Evolutionary conservation across 371 early-diverging fungal species (phyloP).

Genomic region (Mycotypha africana): DNA sequence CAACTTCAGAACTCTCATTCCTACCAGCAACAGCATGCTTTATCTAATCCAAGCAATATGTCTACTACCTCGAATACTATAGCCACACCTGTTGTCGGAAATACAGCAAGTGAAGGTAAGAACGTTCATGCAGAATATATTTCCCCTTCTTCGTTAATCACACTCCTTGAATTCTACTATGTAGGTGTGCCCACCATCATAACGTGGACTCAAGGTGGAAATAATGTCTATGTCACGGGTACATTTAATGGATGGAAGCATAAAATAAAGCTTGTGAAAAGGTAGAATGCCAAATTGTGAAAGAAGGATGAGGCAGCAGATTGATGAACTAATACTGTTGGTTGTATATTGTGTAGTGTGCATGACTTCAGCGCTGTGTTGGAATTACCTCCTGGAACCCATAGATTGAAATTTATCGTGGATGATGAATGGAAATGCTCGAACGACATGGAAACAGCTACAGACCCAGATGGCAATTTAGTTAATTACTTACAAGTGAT

Average conservation of each 20-base stretch:
- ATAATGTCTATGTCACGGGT: constrained; percentile 89
- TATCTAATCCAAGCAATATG: too few relatives aligned
- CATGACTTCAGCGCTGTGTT: constrained; percentile 80
- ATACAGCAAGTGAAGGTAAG: too few relatives aligned
- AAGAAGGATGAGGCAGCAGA: background rate
- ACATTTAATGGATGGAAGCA: constrained; percentile 98
- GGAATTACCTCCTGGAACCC: constrained; percentile 88
- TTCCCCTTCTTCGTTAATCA: constrained; percentile 15
- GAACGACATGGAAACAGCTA: constrained; percentile 83
- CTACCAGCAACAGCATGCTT: too few relatives aligned
- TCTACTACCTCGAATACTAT: too few relatives aligned
- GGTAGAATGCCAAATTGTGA: constrained; percentile 31
- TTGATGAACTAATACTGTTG: background rate
- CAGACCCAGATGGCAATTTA: constrained; percentile 91
- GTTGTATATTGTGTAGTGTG: constrained; percentile 34
- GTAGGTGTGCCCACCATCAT: constrained; percentile 75
- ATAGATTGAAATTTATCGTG: constrained; percentile 95
- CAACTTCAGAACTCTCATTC: constrained; percentile 3
- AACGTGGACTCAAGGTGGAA: constrained; percentile 86
- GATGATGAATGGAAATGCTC: constrained; percentile 97
- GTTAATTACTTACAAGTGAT: constrained; percentile 91
- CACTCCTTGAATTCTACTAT: background rate
- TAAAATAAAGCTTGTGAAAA: constrained; percentile 80
- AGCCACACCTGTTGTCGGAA: too few relatives aligned
- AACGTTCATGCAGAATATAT: too few relatives aligned